Evolutionary conservation across 129 eudicot genomes (phyloP), one percentile per base, ranked within the genome.

Genomic region (Artemisia tridentata): DNA sequence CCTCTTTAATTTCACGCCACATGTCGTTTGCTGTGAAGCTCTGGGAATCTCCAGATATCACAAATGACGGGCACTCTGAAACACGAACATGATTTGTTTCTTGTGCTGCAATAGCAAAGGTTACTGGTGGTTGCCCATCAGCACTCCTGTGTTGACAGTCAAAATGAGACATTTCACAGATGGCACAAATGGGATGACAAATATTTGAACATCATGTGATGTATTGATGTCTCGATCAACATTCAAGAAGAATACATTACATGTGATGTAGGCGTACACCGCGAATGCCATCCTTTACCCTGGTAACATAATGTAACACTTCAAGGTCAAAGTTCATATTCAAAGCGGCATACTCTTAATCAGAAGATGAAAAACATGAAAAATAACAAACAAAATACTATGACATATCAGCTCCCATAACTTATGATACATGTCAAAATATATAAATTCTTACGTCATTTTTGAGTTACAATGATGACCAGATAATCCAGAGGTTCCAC

Each of bases 1-100:
- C 98, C 98, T 93, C 88, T 86, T 87, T 93, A 49, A 93, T 76
- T 84, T 87, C 91, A 53, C 68, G 53, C 98, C 98, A 93, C 88
- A 87, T 85, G 74, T 89, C 95, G 76, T 86, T 78, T 55, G 98
- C 98, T 78, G 97, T 81, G 68, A 85, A 73, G 31, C 97, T 97
- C 65, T 88, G 53, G 16, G 88, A 74, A 71, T 87, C 86, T 66
- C 97, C 98, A 77, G 96, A 89, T 77, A 77, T 67, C 29, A 89
- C 80, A 75, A 93, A 93, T 20, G 83, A 86, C 10, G 91, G 98
- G 75, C 98, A 93, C 81, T 85, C 95, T 27, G 96, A 89, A 71
- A 93, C 84, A 52, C 41, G 86, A 68, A 93, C 96, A 55, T 67
- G 87, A 56, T 80, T 68, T 18, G 91, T 89, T 69, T 84, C 88